These are phyloP conservation scores for Lasiosphaeria ovina DNA, from an alignment of 495 filamentous ascomycete species.

Conservation along the genomic window DNA sequence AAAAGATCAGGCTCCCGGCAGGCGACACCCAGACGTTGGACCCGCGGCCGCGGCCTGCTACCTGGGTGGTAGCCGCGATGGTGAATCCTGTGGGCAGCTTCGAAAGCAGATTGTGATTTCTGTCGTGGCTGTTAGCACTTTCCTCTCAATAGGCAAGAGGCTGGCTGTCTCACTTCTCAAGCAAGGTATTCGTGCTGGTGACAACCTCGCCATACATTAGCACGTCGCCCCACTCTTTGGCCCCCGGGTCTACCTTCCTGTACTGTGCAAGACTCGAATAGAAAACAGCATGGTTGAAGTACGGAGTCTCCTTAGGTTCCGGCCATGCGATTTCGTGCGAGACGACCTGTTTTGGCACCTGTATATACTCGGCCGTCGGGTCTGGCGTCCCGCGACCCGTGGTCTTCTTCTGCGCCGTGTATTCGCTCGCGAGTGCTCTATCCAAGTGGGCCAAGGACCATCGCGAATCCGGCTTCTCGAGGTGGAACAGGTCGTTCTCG, in stretches of 20 bases:
- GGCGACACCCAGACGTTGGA: constrained; percentile 95
- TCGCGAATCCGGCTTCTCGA: constrained; percentile 59
- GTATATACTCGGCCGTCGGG: constrained; percentile 71
- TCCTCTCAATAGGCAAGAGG: neutral
- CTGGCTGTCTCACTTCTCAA: constrained; percentile 69
- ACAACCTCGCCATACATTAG: constrained; percentile 89
- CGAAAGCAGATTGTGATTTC: constrained; percentile 74
- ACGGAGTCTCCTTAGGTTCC: constrained; percentile 72
- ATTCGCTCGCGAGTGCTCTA: constrained; percentile 30
- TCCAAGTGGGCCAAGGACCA: constrained; percentile 54
- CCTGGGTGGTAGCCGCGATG: constrained; percentile 84
- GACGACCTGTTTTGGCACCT: constrained; percentile 69
- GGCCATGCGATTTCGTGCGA: constrained; percentile 70
- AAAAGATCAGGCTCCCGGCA: constrained; percentile 80
- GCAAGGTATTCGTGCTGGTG: constrained; percentile 90
- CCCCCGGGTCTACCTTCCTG: constrained; percentile 48
- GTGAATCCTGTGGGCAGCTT: constrained; percentile 80
- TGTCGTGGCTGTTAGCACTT: constrained; percentile 29
- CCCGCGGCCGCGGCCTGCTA: constrained; percentile 88
- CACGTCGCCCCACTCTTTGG: constrained; percentile 68
- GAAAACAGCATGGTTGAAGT: constrained; percentile 81
- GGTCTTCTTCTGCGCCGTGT: constrained; percentile 20
- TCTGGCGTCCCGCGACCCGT: constrained; percentile 37
- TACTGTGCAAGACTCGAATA: constrained; percentile 64
- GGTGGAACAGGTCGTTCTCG: constrained; percentile 80